Percentiles rank a stretch among this genome's conserved stretches.
These are phyloP conservation scores for Pelargonium citronellum DNA, from an alignment of 441 rosid genomes.

Conservation along the genomic window DNA sequence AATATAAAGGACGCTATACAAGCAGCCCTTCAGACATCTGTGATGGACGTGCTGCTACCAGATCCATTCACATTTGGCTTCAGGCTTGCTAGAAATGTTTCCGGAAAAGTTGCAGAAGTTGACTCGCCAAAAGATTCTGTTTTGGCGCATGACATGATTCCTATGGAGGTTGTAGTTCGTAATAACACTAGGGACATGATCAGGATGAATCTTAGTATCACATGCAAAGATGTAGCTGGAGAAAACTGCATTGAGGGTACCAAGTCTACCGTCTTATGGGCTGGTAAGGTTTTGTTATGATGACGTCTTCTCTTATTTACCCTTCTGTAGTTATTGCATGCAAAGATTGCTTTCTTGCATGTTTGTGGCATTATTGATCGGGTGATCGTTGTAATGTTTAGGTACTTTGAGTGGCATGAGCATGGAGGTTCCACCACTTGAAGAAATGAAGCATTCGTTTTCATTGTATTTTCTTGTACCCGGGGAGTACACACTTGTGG, in stretches of 20 bases:
- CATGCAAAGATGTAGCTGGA: constrained; percentile 95
- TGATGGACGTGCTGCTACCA: constrained; percentile 90
- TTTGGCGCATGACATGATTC: constrained; percentile 71
- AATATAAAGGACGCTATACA: constrained; percentile 82
- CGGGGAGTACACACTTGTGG: constrained; percentile 80
- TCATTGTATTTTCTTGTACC: constrained; percentile 85
- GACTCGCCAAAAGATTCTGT: constrained; percentile 46
- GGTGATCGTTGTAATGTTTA: neutral
- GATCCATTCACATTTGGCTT: constrained; percentile 94
- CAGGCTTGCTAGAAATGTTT: constrained; percentile 50
- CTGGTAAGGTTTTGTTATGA: constrained; percentile 43
- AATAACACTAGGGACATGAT: constrained; percentile 84
- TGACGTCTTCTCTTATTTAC: neutral
- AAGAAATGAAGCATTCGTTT: constrained; percentile 71
- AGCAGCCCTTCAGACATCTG: constrained; percentile 80
- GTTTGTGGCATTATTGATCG: neutral
- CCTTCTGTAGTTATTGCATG: neutral
- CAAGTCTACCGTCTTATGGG: constrained; percentile 80
- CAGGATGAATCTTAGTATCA: constrained; percentile 66
- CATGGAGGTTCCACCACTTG: constrained; percentile 71
- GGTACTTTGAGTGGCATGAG: constrained; percentile 42
- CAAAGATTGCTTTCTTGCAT: neutral
- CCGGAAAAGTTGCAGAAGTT: constrained; percentile 24
- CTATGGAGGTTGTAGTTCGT: constrained; percentile 79
- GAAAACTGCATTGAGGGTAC: constrained; percentile 78